Percentiles rank a stretch among this genome's conserved stretches.
These are phyloP conservation scores for Gremmenia infestans DNA, from an alignment of 2,329 filamentous ascomycete species.

Conservation along the genomic window DNA sequence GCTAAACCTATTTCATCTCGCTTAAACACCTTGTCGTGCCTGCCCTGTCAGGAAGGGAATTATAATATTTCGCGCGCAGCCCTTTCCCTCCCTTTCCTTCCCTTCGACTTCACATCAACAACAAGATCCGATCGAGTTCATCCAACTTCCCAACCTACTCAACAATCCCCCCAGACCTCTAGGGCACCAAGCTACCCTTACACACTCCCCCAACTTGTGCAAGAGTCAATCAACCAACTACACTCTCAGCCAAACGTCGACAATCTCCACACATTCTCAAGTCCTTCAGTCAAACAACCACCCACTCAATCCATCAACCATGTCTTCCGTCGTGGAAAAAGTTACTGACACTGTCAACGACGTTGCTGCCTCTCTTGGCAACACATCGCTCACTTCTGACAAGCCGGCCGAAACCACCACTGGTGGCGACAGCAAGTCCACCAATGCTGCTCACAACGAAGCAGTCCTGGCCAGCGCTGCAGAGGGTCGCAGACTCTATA, in stretches of 20 bases:
- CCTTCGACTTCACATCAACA: constrained; percentile 15
- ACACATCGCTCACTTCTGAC: constrained; percentile 55
- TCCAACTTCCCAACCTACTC: constrained; percentile 23
- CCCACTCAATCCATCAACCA: constrained; percentile 49
- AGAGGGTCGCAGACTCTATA: constrained; percentile 98
- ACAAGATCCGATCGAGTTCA: constrained; percentile 30
- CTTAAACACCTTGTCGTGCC: background rate
- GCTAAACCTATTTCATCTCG: background rate
- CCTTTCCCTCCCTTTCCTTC: constrained; percentile 3
- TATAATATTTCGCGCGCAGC: constrained; percentile 10
- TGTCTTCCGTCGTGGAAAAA: constrained; percentile 80
- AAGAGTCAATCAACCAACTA: constrained; percentile 52
- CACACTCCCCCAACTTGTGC: constrained; percentile 61
- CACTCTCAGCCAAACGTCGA: constrained; percentile 37
- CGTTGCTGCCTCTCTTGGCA: constrained; percentile 65
- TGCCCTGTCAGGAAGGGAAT: constrained; percentile 2
- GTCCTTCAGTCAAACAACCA: constrained; percentile 43
- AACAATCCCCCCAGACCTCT: constrained; percentile 43
- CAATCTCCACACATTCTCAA: constrained; percentile 42
- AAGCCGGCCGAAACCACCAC: constrained; percentile 44
- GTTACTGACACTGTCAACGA: constrained; percentile 66
- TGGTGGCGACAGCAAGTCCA: constrained; percentile 53
- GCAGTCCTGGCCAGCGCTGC: constrained; percentile 94
- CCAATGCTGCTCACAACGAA: constrained; percentile 62
- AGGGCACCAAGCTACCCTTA: constrained; percentile 90